Evolutionary conservation across 2,329 filamentous ascomycete genomes (phyloP).

Genomic region (Ophiostoma himal-ulmi): DNA sequence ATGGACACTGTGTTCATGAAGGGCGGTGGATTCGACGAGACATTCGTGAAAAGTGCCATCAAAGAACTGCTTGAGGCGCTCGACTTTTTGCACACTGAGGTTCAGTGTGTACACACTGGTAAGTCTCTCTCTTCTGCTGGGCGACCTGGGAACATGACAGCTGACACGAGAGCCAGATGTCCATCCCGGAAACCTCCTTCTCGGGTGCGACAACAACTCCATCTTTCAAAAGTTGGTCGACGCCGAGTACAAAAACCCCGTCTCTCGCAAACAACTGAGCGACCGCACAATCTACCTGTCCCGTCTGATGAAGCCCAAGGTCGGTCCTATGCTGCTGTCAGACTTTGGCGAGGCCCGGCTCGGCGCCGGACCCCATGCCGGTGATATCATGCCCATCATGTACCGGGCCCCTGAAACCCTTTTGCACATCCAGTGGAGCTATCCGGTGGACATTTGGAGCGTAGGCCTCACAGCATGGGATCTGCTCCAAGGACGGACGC

Average conservation of each 20-base stretch:
- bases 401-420: not conserved
- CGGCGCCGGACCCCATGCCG: not conserved
- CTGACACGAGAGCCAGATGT: not conserved
- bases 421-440: not conserved
- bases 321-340: not conserved
- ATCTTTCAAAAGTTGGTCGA: not conserved
- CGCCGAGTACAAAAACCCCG: not conserved
- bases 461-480: not conserved
- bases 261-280: not conserved
- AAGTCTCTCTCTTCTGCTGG: not conserved
- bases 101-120: slow-evolving; percentile 2
- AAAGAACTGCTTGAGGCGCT: not conserved
- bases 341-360: slow-evolving; percentile 12
- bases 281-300: slow-evolving; percentile 1
- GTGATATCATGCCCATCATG: not conserved
- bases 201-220: not conserved
- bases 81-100: not conserved
- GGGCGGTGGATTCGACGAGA: not conserved
- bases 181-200: slow-evolving; percentile 3
- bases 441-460: slow-evolving; percentile 8
- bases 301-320: not conserved
- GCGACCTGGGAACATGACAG: too few species aligned
- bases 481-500: not conserved
- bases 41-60: not conserved
- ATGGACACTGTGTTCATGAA: not conserved